Percentiles rank a stretch among this genome's conserved stretches.
Conservation (phyloP, 768 basidiomycete species). For the Clavaria fumosa region DNA sequence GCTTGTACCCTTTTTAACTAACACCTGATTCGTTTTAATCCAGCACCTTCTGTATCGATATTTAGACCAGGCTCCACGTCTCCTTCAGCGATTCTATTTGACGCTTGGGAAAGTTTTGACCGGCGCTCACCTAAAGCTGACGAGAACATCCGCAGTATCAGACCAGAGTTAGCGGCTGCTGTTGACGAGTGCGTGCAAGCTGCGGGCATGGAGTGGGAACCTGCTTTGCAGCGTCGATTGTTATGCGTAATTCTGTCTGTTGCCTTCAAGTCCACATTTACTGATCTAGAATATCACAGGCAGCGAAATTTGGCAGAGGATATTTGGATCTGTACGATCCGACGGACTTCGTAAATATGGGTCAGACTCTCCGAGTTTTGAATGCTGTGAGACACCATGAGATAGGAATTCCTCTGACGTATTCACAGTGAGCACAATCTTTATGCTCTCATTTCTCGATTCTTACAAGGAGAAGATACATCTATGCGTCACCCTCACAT, state of each 20-base stretch:
- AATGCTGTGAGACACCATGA: conserved; percentile 88
- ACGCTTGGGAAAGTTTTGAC: conserved; percentile 82
- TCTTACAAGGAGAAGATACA: conserved; percentile 33
- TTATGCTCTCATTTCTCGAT: conserved; percentile 1
- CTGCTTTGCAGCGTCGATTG: conserved; percentile 75
- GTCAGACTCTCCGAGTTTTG: conserved; percentile 80
- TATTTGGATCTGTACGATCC: conserved; percentile 91
- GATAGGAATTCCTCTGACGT: conserved; percentile 86
- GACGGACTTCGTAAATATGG: conserved; percentile 84
- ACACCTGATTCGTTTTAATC: conserved; percentile 2
- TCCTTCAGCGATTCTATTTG: conserved; percentile 80
- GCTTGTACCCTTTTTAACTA: neutral
- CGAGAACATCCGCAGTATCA: conserved; percentile 79
- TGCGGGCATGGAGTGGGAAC: conserved; percentile 84
- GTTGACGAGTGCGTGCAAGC: conserved; percentile 91
- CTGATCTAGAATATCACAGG: conserved; percentile 27
- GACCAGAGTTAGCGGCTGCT: conserved; percentile 70
- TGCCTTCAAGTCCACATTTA: conserved; percentile 2
- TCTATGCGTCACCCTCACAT: conserved; percentile 61
- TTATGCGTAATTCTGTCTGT: conserved; percentile 45
- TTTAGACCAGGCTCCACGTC: conserved; percentile 89
- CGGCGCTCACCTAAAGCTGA: conserved; percentile 82
- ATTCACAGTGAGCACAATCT: conserved; percentile 55
- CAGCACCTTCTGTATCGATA: conserved; percentile 66
- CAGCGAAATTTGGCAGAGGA: conserved; percentile 92